Evolutionary conservation across 352 stramenopile genomes (phyloP).

Genomic region (Globisporangium nunn): DNA sequence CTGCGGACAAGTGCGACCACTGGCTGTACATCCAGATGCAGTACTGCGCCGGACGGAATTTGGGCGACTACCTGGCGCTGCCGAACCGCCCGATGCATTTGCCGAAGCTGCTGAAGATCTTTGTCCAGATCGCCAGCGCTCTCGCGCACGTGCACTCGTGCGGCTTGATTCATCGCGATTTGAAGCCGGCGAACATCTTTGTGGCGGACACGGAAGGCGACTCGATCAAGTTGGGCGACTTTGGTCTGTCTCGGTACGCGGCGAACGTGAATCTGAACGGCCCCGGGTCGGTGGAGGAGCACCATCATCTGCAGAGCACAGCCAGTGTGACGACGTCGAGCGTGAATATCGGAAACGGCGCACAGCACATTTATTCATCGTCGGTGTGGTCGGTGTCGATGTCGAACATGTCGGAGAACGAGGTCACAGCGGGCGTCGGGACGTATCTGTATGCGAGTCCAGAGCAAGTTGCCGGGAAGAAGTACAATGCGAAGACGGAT

Average conservation of each 20-base stretch:
- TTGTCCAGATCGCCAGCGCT: slow-evolving; percentile 85
- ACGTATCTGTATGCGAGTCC: slow-evolving; percentile 89
- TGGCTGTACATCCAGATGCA: slow-evolving; percentile 93
- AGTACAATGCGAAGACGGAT: slow-evolving; percentile 90
- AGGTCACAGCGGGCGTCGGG: slow-evolving; percentile 84
- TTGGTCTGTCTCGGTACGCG: slow-evolving; percentile 81
- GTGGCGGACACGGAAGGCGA: slow-evolving; percentile 78
- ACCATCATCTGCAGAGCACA: slow-evolving; percentile 9
- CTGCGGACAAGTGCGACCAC: slow-evolving; percentile 65
- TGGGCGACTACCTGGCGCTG: slow-evolving; percentile 78
- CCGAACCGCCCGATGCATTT: slow-evolving; percentile 68
- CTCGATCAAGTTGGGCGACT: slow-evolving; percentile 88
- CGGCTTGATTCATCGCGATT: slow-evolving; percentile 87
- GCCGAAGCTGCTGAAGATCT: slow-evolving; percentile 77
- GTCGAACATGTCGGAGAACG: slow-evolving; percentile 66
- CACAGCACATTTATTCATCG: slow-evolving; percentile 26
- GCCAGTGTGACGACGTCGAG: slow-evolving; percentile 8
- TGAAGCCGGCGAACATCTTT: slow-evolving; percentile 92
- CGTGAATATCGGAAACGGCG: slow-evolving; percentile 7
- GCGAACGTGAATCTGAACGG: slow-evolving; percentile 67
- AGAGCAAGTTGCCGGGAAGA: slow-evolving; percentile 85
- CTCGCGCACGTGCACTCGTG: slow-evolving; percentile 88
- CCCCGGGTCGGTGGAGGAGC: slow-evolving; percentile 27
- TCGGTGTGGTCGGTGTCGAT: slow-evolving; percentile 50
- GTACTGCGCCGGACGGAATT: slow-evolving; percentile 81